phyloP scores from a whole-genome alignment of 345 rosid genomes.

The Balakata baccata region DNA sequence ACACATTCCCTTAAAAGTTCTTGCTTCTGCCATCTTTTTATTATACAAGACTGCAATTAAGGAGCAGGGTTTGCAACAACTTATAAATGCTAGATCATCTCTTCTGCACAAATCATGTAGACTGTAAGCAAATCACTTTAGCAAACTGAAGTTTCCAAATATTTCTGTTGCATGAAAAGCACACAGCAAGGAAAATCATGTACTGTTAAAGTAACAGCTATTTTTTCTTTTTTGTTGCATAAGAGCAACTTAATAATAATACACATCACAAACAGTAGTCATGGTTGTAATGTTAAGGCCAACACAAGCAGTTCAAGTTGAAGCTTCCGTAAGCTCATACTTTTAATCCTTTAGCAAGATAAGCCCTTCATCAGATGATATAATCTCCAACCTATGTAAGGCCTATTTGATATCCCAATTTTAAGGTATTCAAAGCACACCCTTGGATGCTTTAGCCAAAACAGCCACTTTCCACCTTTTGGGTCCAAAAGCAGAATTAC shows the following conservation, averaged over 20 bases:
- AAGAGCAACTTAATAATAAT: too few species aligned
- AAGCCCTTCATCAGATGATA: neutral
- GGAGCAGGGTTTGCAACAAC: neutral
- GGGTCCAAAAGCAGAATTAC: conserved; percentile 1
- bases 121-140: neutral
- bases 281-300: neutral
- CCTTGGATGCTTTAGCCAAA: neutral
- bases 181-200: neutral
- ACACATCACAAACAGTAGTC: neutral
- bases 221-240: too few species aligned
- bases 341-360: neutral
- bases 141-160: neutral
- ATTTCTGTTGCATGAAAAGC: neutral
- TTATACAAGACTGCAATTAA: neutral
- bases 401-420: neutral
- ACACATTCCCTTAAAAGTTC: neutral
- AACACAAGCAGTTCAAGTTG: neutral
- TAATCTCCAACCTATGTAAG: neutral
- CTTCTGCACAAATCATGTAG: neutral
- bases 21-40: neutral
- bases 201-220: neutral
- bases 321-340: neutral
- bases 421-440: neutral
- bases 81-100: neutral
- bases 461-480: neutral